phyloP scores from a whole-genome alignment of 2,329 filamentous ascomycete species.

The Monosporascus sp. region DNA sequence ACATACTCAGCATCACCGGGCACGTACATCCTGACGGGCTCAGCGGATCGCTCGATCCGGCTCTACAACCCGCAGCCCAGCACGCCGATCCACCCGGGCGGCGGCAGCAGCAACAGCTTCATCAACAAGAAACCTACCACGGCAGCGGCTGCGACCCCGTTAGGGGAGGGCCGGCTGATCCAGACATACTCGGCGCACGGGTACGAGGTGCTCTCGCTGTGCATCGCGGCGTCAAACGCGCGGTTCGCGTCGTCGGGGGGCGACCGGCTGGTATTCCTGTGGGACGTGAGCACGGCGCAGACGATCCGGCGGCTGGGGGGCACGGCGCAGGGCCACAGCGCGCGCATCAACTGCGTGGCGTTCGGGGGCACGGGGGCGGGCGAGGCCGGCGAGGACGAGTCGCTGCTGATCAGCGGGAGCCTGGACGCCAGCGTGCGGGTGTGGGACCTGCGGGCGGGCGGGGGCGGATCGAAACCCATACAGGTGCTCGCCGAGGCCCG shows the following conservation, averaged over 20 bases:
- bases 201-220: conserved; percentile 82
- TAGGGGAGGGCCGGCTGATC: conserved; percentile 57
- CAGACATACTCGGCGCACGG: conserved; percentile 88
- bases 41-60: conserved; percentile 76
- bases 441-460: conserved; percentile 61
- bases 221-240: conserved; percentile 71
- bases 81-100: conserved; percentile 17
- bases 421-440: conserved; percentile 72
- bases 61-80: conserved; percentile 73
- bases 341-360: conserved; percentile 62
- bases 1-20: conserved; percentile 68
- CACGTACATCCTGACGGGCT: conserved; percentile 79
- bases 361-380: conserved; percentile 41
- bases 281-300: conserved; percentile 81
- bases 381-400: conserved; percentile 73
- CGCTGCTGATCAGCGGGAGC: conserved; percentile 66
- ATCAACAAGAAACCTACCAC: conserved; percentile 33
- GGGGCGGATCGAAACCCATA: conserved; percentile 54
- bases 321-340: conserved; percentile 57
- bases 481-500: conserved; percentile 69
- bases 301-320: conserved; percentile 71
- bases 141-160: conserved; percentile 21
- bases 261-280: conserved; percentile 86
- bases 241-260: conserved; percentile 84
- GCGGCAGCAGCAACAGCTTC: conserved; percentile 12